Evolutionary conservation across 352 stramenopile species (phyloP).

Genomic region (Globisporangium paddicum): DNA sequence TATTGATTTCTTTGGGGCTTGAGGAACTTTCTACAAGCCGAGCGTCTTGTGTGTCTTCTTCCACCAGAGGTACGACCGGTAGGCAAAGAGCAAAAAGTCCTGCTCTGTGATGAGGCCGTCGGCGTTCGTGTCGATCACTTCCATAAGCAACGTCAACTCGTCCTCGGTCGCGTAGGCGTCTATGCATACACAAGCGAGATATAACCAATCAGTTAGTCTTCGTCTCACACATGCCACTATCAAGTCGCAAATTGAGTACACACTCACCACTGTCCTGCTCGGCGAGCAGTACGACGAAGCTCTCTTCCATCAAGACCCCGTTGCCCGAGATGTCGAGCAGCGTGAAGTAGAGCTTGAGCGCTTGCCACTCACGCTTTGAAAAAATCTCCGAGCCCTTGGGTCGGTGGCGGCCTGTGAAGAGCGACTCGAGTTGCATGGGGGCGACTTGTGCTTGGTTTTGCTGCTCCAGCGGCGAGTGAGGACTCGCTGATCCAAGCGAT

Average conservation of each 20-base stretch:
- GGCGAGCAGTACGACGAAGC: conserved; percentile 72
- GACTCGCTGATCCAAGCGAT: not conserved
- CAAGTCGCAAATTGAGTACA: not conserved
- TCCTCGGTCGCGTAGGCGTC: conserved; percentile 83
- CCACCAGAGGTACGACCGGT: conserved; percentile 62
- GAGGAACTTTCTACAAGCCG: not conserved
- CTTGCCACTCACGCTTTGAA: conserved; percentile 67
- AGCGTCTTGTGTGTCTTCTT: conserved; percentile 32
- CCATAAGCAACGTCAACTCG: conserved; percentile 71
- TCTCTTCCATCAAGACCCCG: conserved; percentile 73
- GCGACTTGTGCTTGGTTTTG: not conserved
- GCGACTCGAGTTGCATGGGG: conserved; percentile 1
- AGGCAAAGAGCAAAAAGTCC: conserved; percentile 82
- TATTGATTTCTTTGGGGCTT: not conserved
- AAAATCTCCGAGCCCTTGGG: conserved; percentile 45
- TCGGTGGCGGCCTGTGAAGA: conserved; percentile 1
- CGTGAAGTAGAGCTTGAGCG: conserved; percentile 69
- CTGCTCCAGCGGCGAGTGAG: not conserved
- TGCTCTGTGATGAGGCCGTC: conserved; percentile 73
- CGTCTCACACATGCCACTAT: not conserved
- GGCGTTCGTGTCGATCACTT: conserved; percentile 74
- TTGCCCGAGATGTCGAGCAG: conserved; percentile 65
- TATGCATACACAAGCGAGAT: conserved; percentile 15
- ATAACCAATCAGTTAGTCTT: conserved; percentile 6
- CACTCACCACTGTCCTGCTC: conserved; percentile 78